These are phyloP conservation scores for Sphagnum fallax DNA, from an alignment of 228 moss, liverwort and hornwort species.

Conservation along the genomic window DNA sequence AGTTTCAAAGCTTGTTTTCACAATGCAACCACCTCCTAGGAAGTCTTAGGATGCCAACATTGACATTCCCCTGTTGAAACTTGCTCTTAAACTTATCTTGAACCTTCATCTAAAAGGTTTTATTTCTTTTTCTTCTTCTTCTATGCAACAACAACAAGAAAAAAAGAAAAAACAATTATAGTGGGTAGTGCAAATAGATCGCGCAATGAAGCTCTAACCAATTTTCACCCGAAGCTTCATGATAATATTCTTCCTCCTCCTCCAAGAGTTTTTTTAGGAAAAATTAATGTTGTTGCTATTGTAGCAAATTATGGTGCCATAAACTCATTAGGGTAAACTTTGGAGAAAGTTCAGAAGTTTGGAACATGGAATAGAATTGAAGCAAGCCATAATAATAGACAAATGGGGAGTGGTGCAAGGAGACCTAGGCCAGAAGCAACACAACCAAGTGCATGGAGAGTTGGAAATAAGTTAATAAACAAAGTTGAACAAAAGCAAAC, in stretches of 20 bases:
- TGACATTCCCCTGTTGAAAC: conserved; percentile 42
- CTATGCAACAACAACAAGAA: too few species aligned
- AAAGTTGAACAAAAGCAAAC: conserved; percentile 45
- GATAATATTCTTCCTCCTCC: neutral
- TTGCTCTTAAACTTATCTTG: conserved; percentile 35
- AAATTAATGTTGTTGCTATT: too few species aligned
- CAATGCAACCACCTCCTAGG: conserved; percentile 31
- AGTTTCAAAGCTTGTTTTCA: conserved; percentile 37
- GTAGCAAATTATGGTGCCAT: conserved; percentile 5
- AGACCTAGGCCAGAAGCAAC: conserved; percentile 15
- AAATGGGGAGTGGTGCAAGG: conserved; percentile 6
- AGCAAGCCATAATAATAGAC: neutral
- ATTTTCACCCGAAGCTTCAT: neutral
- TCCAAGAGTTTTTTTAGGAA: too few species aligned
- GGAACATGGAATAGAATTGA: conserved; percentile 20
- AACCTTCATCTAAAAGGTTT: conserved; percentile 18
- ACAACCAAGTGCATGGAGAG: conserved; percentile 38
- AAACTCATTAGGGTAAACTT: conserved; percentile 55
- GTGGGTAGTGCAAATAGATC: too few species aligned
- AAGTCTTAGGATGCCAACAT: conserved; percentile 11
- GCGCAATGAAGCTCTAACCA: too few species aligned
- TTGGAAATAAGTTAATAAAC: conserved; percentile 51
- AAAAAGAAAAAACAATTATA: too few species aligned
- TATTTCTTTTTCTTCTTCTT: neutral
- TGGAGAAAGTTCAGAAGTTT: conserved; percentile 72